These are phyloP conservation scores for Podospora bellae-mahoneyi DNA, from an alignment of 495 filamentous ascomycete genomes.

Conservation along the genomic window DNA sequence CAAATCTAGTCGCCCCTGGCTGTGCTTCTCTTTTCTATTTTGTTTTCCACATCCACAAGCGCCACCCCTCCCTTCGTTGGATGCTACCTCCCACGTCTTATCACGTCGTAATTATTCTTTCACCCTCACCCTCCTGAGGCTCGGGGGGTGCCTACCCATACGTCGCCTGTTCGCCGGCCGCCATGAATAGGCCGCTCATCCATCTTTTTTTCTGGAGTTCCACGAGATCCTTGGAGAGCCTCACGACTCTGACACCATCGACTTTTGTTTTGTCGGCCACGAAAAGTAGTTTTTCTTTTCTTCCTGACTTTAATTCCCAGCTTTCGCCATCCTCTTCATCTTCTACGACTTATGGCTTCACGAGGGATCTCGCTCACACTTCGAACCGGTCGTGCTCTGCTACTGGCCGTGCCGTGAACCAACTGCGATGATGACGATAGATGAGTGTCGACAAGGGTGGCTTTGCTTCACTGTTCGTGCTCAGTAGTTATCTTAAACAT, in stretches of 20 bases:
- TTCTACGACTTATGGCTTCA: neutral
- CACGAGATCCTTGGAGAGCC: neutral
- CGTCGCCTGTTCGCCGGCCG: neutral
- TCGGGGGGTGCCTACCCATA: neutral
- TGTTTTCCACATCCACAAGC: neutral
- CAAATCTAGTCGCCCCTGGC: conserved; percentile 59
- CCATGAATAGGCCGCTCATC: neutral
- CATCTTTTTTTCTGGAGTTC: neutral
- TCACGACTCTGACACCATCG: neutral
- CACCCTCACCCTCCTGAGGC: neutral
- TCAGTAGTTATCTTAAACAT: neutral
- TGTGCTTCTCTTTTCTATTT: conserved; percentile 10
- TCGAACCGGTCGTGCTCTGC: neutral
- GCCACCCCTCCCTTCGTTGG: neutral
- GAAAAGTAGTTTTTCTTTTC: neutral
- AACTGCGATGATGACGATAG: conserved; percentile 1
- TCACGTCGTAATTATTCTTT: neutral
- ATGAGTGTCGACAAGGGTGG: neutral
- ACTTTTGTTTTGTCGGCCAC: neutral
- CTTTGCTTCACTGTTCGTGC: neutral
- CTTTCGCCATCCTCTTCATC: neutral
- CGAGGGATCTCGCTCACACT: neutral
- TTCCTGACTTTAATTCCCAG: neutral
- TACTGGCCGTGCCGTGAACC: neutral
- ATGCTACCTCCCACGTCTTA: neutral